These are phyloP conservation scores for Nepenthes gracilis DNA, from an alignment of 148 eudicot species.

Conservation along the genomic window DNA sequence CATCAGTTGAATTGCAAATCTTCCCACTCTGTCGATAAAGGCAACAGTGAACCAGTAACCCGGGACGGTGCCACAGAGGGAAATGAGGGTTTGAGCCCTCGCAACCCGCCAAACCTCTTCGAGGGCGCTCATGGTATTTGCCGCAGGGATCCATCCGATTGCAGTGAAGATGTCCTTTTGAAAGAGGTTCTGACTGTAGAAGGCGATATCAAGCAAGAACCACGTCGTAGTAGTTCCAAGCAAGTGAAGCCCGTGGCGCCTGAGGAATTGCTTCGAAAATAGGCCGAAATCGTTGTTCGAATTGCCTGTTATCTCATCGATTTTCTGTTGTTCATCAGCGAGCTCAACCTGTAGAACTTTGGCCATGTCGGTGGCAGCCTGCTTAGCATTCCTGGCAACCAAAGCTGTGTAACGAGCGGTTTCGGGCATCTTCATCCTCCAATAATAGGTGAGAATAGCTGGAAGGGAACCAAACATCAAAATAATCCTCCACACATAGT, in stretches of 20 bases:
- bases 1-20: constrained; percentile 61
- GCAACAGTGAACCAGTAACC: constrained; percentile 85
- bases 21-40: constrained; percentile 49
- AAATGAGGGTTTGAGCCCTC: constrained; percentile 67
- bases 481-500: constrained; percentile 66
- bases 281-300: constrained; percentile 25
- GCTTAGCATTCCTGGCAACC: constrained; percentile 42
- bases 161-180: constrained; percentile 73
- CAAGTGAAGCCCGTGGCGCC: constrained; percentile 46
- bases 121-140: constrained; percentile 49
- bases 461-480: constrained; percentile 59
- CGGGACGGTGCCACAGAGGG: constrained; percentile 77
- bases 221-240: constrained; percentile 57
- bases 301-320: constrained; percentile 1
- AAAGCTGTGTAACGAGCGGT: constrained; percentile 63
- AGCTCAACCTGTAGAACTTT: constrained; percentile 47
- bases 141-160: constrained; percentile 55
- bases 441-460: constrained; percentile 47
- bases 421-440: constrained; percentile 87
- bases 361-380: constrained; percentile 69
- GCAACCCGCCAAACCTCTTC: constrained; percentile 60
- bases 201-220: constrained; percentile 73
- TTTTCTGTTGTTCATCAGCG: constrained; percentile 27
- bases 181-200: constrained; percentile 67
- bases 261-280: constrained; percentile 39